Evolutionary conservation across 192 early-diverging fungal species (phyloP), one percentile per base, ranked within the genome.

Genomic region (Coemansia sp.): DNA sequence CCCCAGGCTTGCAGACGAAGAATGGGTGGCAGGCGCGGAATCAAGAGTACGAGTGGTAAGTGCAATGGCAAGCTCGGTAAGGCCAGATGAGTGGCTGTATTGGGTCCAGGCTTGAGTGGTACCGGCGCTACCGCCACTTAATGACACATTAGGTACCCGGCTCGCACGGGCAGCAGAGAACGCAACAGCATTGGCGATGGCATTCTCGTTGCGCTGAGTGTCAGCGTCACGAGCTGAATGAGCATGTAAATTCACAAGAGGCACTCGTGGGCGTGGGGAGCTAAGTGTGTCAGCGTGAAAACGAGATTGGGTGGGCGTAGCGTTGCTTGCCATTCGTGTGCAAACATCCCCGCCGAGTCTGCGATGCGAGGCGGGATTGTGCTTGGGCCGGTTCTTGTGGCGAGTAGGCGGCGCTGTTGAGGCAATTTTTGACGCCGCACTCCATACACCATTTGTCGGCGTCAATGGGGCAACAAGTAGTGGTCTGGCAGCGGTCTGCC

Each of bases 121-220:
- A 7, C 2, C 27, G 8, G 29, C 22, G 15, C 13, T 22, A 16
- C 29, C 12, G 3, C 50, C 15, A 29, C 29, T 56, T 12, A 30
- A 32, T 7, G 27, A 10, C 15, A 15, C 34, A 32, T 22, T 16
- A 7, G 34, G 30, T 2, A 30, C 13, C 29, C 53, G 53, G 53
- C 12, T 32, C 15, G 24, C 53, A 7, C 53, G 53, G 2, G 30
- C 53, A 6, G 53, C 53, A 13, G 53, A 56, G 30, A n/a, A 30
- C 6, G 29, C 53, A 15, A 56, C 53, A 56, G 53, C 53, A 22
- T 56, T 32, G 53, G 53, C 29, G 34, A 56, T 56, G 27, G 53
- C 53, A 32, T 6, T 34, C 15, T 24, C 53, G 53, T 56, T 56
- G 30, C 53, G 53, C 53, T 56, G 29, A 16, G 6, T 56, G 22